Base-by-base conservation (phyloP, 2,329 filamentous ascomycete genomes). In the Xylariaceae sp. region DNA sequence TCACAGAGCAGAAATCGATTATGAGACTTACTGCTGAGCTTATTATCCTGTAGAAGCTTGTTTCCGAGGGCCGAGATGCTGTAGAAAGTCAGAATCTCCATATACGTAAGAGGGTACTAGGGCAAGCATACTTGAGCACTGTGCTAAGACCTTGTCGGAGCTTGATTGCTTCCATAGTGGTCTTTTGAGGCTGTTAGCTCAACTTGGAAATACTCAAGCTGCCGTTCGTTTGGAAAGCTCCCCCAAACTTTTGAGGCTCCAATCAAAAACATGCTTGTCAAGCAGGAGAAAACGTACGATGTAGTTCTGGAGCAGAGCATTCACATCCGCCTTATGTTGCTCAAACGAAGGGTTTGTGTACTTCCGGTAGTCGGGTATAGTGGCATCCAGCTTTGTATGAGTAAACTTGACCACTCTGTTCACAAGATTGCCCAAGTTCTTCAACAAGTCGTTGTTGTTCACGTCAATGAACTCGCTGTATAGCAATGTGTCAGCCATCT, bases 371-470 rank as follows among this genome's bases (percentile, higher is more conserved):
- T 76, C 71, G 12, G 80, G 79, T 4, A 83, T 67, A 12, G 74
- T 65, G 17, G 70, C 73, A 44, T 74, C 73, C 55, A 80, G 83
- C 51, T 79, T 81, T 41, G 78, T 67, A 65, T 82, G 74, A 56
- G 77, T 67, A 48, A 79, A 74, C 52, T 80, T 80, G 53, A 79
- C 63, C 23, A 80, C 63, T 27, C 76, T 67, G 24, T 57, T 43
- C 28, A 46, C 45, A 14, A 56, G 42, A 62, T 88, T 88, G 38
- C 82, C 82, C 28, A 85, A 69, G 61, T 84, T 85, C 61, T 82
- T 81, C 34, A 85, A 64, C n/a, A 96, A 74, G 59, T 92, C 86
- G 56, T 84, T 88, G 70, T 96, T 95, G 72, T 95, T 95, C 51
- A 77, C 73, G 24, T 80, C 74, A 46, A 92, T 83, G 64, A 95